Conservation (phyloP, 768 basidiomycete genomes). For the Austroboletus eburneus region DNA sequence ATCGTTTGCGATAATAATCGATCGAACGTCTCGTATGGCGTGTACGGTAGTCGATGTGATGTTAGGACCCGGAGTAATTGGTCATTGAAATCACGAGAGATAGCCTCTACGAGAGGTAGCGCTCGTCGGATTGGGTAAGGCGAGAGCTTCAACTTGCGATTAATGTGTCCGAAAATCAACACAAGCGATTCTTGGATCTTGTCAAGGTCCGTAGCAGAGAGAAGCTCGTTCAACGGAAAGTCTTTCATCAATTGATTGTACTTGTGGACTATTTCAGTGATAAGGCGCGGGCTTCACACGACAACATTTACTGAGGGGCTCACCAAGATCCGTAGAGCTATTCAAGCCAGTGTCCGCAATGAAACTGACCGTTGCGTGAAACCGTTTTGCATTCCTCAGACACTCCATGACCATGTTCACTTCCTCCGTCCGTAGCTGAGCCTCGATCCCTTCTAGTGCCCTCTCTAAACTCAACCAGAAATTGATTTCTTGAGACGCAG, state of each 20-base stretch:
- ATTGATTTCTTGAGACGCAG: conserved; percentile 98
- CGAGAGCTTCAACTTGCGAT: conserved; percentile 91
- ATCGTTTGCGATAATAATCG: conserved; percentile 71
- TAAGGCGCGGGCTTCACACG: neutral
- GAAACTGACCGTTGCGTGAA: conserved; percentile 96
- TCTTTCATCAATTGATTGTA: conserved; percentile 99
- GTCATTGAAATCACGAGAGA: conserved; percentile 96
- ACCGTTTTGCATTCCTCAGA: conserved; percentile 92
- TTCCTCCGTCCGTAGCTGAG: conserved; percentile 87
- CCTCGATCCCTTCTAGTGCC: conserved; percentile 89
- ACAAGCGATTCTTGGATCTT: conserved; percentile 88
- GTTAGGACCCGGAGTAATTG: conserved; percentile 88
- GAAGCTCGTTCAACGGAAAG: conserved; percentile 93
- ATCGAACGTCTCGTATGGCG: conserved; percentile 93
- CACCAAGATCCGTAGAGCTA: conserved; percentile 85
- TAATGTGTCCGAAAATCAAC: conserved; percentile 89
- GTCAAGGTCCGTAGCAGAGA: conserved; percentile 93
- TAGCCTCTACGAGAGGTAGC: conserved; percentile 95
- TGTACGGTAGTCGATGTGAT: conserved; percentile 87
- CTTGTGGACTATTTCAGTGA: conserved; percentile 68
- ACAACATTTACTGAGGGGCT: conserved; percentile 19
- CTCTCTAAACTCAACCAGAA: conserved; percentile 97
- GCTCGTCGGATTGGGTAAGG: conserved; percentile 96
- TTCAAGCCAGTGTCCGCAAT: conserved; percentile 96
- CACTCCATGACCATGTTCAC: conserved; percentile 93